These are phyloP conservation scores for Oryza brachyantha DNA, from an alignment of 176 grass and related monocot species.

Conservation along the genomic window DNA sequence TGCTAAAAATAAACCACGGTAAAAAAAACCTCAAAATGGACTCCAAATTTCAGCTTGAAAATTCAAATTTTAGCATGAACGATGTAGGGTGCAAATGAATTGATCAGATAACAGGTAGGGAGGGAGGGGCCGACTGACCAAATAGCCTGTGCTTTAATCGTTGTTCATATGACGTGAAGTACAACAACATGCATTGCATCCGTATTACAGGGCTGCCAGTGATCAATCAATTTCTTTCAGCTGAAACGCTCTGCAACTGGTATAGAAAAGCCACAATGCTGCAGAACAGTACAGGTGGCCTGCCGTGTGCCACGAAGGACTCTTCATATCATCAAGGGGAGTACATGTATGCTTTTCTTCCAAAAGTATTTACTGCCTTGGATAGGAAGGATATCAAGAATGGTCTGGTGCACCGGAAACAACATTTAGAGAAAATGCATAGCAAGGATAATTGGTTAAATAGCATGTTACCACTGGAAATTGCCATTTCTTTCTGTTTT, in stretches of 20 bases:
- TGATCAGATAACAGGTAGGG: not conserved
- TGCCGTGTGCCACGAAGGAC: not conserved
- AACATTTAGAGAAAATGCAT: not conserved
- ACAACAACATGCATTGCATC: not conserved
- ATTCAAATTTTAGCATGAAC: too few species aligned
- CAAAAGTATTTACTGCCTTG: not conserved
- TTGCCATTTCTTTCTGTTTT: not conserved
- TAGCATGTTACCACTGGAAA: not conserved
- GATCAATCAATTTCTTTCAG: not conserved
- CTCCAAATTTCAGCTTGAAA: too few species aligned
- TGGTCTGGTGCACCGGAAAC: not conserved
- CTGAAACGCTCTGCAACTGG: not conserved
- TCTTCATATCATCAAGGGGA: not conserved
- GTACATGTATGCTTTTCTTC: not conserved
- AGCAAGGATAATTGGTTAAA: not conserved
- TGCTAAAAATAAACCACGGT: too few species aligned
- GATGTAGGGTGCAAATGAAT: too few species aligned
- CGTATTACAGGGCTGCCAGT: not conserved
- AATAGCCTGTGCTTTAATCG: not conserved
- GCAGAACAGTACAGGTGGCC: not conserved
- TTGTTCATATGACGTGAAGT: not conserved
- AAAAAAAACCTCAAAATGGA: too few species aligned
- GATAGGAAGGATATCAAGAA: slow-evolving; percentile 1
- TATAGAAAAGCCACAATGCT: not conserved
- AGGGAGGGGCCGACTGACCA: not conserved